These are phyloP conservation scores for Erythrobasidium hasegawianum DNA, from an alignment of 1,284 basidiomycete genomes.

Conservation along the genomic window DNA sequence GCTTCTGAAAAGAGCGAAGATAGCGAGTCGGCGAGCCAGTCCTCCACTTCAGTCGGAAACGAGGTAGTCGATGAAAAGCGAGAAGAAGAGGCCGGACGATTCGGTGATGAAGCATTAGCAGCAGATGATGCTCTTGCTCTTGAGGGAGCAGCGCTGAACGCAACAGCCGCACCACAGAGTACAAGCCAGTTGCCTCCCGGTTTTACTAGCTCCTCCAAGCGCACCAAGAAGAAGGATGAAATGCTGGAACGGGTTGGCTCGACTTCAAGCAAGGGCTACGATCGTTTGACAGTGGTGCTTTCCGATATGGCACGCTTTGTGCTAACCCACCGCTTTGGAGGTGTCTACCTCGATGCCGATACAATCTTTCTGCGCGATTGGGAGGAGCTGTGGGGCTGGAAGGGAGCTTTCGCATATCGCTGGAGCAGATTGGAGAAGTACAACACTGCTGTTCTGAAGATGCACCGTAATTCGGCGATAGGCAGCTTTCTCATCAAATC, in stretches of 20 bases:
- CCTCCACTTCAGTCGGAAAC: conserved; percentile 31
- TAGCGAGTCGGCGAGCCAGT: conserved; percentile 2
- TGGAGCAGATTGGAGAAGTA: conserved; percentile 77
- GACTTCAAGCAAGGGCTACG: conserved; percentile 67
- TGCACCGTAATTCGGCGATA: conserved; percentile 75
- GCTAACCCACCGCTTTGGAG: conserved; percentile 76
- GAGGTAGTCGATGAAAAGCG: conserved; percentile 41
- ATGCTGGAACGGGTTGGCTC: conserved; percentile 71
- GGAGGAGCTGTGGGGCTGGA: conserved; percentile 85
- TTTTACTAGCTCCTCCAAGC: conserved; percentile 26
- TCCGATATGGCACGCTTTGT: conserved; percentile 85
- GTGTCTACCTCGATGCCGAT: conserved; percentile 84
- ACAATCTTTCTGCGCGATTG: conserved; percentile 83
- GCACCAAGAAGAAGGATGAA: conserved; percentile 55
- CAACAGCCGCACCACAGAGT: conserved; percentile 36
- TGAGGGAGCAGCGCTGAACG: conserved; percentile 41
- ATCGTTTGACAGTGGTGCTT: conserved; percentile 72
- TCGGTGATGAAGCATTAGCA: conserved; percentile 35
- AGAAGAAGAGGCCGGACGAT: conserved; percentile 37
- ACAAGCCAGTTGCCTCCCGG: conserved; percentile 23
- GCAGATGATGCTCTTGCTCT: conserved; percentile 40
- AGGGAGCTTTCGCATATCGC: conserved; percentile 78
- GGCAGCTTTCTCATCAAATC: conserved; percentile 78
- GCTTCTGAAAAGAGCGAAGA: conserved; percentile 39
- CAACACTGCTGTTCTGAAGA: conserved; percentile 77